phyloP scores from a whole-genome alignment of 345 rosid genomes.

The Dovyalis caffra region DNA sequence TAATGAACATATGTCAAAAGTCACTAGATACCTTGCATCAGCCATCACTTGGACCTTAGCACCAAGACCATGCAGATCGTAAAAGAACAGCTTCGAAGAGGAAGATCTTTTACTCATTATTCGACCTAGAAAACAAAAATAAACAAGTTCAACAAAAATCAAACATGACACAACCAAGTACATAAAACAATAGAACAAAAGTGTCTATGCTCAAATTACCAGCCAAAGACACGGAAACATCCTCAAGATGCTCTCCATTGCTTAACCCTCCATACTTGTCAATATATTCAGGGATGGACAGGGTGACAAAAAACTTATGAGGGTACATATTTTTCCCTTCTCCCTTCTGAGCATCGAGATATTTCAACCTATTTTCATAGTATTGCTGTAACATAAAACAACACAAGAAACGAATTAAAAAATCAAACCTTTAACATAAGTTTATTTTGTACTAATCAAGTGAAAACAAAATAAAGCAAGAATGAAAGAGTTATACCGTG shows the following conservation, averaged over 20 bases:
- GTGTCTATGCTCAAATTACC: slow-evolving; percentile 36
- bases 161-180: neutral
- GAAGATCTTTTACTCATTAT: slow-evolving; percentile 91
- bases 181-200: neutral
- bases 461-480: neutral
- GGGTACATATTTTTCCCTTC: slow-evolving; percentile 83
- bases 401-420: neutral
- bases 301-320: slow-evolving; percentile 61
- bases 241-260: slow-evolving; percentile 76
- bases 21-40: slow-evolving; percentile 64
- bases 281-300: slow-evolving; percentile 63
- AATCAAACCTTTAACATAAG: neutral
- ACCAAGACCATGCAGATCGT: slow-evolving; percentile 73
- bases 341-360: slow-evolving; percentile 60
- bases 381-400: slow-evolving; percentile 66
- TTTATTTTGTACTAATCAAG: neutral
- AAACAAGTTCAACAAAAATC: neutral
- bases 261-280: slow-evolving; percentile 53
- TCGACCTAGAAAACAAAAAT: slow-evolving; percentile 50
- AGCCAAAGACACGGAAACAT: slow-evolving; percentile 56
- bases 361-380: slow-evolving; percentile 72
- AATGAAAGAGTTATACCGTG: slow-evolving; percentile 43
- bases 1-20: neutral
- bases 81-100: slow-evolving; percentile 82
- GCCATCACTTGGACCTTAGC: slow-evolving; percentile 95